phyloP scores from a whole-genome alignment of 2,329 filamentous ascomycete genomes.

The Coleophoma cylindrospora region DNA sequence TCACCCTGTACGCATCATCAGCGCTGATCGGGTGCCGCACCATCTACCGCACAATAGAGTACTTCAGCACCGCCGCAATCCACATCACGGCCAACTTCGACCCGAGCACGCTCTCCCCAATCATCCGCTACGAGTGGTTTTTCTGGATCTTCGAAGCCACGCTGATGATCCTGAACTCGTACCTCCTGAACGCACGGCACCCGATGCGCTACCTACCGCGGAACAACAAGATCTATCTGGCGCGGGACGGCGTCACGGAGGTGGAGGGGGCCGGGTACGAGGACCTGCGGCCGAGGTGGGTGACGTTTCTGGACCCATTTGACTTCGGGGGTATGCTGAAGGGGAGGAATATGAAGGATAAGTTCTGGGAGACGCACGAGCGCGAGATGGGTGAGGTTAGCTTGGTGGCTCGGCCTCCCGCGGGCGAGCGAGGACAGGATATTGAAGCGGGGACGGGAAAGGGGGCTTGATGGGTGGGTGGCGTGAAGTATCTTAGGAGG shows the following conservation, averaged over 20 bases:
- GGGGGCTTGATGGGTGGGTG: too few species aligned
- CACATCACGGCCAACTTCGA: slow-evolving; percentile 30
- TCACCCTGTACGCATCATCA: slow-evolving; percentile 46
- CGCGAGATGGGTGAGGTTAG: slow-evolving; percentile 2
- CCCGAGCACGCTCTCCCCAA: slow-evolving; percentile 31
- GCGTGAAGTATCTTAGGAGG: too few species aligned
- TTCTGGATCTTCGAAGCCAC: slow-evolving; percentile 53
- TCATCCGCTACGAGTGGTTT: slow-evolving; percentile 53
- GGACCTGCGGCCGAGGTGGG: slow-evolving; percentile 32
- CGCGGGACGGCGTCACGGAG: slow-evolving; percentile 43
- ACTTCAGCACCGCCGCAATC: slow-evolving; percentile 42
- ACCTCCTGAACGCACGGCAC: slow-evolving; percentile 45
- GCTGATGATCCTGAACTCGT: slow-evolving; percentile 46
- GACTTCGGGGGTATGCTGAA: slow-evolving; percentile 18
- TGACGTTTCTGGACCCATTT: slow-evolving; percentile 25
- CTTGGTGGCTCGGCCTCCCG: background rate
- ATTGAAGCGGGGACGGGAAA: too few species aligned
- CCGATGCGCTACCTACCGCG: slow-evolving; percentile 45
- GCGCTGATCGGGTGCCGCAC: slow-evolving; percentile 46
- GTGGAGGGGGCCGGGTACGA: slow-evolving; percentile 42
- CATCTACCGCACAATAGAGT: slow-evolving; percentile 54
- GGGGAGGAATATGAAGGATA: slow-evolving; percentile 17
- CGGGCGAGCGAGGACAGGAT: background rate
- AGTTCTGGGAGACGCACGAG: slow-evolving; percentile 21
- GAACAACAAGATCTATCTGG: slow-evolving; percentile 43